Evolutionary conservation across 345 rosid genomes (phyloP).

Genomic region (Hibiscus syriacus): DNA sequence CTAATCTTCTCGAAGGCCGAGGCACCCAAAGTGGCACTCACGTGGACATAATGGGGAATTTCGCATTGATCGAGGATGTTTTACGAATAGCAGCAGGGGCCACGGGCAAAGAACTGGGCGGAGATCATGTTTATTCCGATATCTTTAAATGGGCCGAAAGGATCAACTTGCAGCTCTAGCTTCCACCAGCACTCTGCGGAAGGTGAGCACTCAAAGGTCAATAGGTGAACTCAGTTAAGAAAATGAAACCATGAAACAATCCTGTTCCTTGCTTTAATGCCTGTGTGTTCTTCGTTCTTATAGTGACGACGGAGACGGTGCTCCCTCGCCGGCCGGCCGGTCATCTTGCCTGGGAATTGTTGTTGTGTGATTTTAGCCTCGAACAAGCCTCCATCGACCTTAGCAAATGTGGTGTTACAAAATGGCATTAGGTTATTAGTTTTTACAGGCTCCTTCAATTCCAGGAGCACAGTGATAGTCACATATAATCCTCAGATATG

Average conservation of each 20-base stretch:
- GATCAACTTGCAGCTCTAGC: conserved; percentile 44
- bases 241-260: background rate
- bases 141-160: conserved; percentile 55
- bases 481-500: too few species aligned
- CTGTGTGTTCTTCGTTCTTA: background rate
- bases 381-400: too few species aligned
- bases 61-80: conserved; percentile 65
- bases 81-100: conserved; percentile 67
- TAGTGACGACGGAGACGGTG: background rate
- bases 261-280: background rate
- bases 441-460: too few species aligned
- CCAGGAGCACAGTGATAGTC: too few species aligned
- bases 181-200: conserved; percentile 6
- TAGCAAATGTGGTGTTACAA: background rate
- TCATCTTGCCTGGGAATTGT: background rate
- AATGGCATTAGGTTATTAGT: background rate
- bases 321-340: background rate
- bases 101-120: conserved; percentile 50
- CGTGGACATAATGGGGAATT: conserved; percentile 77
- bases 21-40: conserved; percentile 80
- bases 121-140: conserved; percentile 55
- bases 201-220: conserved; percentile 15
- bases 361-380: background rate
- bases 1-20: conserved; percentile 63
- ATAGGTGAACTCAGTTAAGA: background rate